Base-by-base conservation (phyloP, 441 rosid species). In the Syzygium syzygioides region DNA sequence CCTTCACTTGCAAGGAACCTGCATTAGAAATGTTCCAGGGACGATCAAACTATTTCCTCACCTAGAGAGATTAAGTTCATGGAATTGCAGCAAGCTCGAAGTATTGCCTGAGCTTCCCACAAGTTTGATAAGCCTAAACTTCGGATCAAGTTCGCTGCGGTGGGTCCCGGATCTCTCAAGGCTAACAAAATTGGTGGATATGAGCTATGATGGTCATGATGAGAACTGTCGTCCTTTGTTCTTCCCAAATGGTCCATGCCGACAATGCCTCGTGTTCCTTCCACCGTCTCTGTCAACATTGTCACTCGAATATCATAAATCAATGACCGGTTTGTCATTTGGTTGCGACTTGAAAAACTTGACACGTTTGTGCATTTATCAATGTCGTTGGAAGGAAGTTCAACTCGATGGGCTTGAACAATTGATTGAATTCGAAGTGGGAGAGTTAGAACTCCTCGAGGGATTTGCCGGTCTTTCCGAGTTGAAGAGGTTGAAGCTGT, bases 21-120 rank as follows among this genome's bases (percentile, higher is more conserved):
- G 3, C 34, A 20, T 32, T 9, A 34, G 25, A 18, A 18, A 32
- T 66, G 79, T 18, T 66, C 79, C 25, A 3, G 5, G 4, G 45
- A 66, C 79, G 2, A 19, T 66, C 79, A 32, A 66, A 66, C 26
- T 32, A 32, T 7, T 66, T 66, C 14, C 26, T 66, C 2, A 25
- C 4, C 45, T 66, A 32, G 45, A 32, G 79, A 66, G 4, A 66
- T 66, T 66, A 7, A 14, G 3, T 5, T 18, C 32, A 66, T 18
- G 5, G 4, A 14, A 0, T 32, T 66, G 45, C 14, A 9, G 0
- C 25, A 1, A 9, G 4, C 45, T 66, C 2, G 45, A 66, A 9
- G 4, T 32, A 1, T 66, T 66, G 45, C 45, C 79, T 0, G 45
- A 32, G 45, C 2, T 68, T 68, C 79, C 79, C 79, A 1, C 45